A percentile compares a stretch with the other conserved stretches of the same genome.
Conservation (phyloP, 2,329 filamentous ascomycete genomes). For the Monilinia fructicola region DNA sequence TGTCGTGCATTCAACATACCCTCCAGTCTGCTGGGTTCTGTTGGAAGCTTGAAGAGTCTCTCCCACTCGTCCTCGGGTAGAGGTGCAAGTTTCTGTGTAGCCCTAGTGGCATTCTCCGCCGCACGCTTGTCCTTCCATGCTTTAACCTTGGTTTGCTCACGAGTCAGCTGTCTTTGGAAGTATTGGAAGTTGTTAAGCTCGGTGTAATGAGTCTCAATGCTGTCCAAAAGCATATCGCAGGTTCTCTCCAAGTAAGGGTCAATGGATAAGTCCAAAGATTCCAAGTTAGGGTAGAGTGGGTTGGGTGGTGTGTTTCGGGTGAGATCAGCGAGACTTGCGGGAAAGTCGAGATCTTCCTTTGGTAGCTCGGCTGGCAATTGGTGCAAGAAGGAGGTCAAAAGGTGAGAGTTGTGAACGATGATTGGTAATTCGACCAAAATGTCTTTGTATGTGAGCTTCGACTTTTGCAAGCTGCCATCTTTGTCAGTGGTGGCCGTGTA, state of each 20-base stretch:
- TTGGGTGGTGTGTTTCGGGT: constrained; percentile 60
- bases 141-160: constrained; percentile 94
- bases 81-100: constrained; percentile 80
- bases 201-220: constrained; percentile 96
- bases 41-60: constrained; percentile 94
- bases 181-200: constrained; percentile 99
- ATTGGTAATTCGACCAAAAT: constrained; percentile 90
- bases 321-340: constrained; percentile 76
- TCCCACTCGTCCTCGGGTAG: constrained; percentile 98
- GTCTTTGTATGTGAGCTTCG: constrained; percentile 88
- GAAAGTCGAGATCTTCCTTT: constrained; percentile 68
- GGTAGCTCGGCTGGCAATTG: constrained; percentile 73
- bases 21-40: constrained; percentile 76
- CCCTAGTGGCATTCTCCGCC: constrained; percentile 84
- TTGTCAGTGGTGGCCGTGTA: constrained; percentile 24
- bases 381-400: constrained; percentile 92
- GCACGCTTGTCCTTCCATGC: constrained; percentile 97
- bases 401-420: constrained; percentile 92
- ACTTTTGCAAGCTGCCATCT: constrained; percentile 77
- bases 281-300: constrained; percentile 83
- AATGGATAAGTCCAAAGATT: constrained; percentile 83
- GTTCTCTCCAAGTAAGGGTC: constrained; percentile 99
- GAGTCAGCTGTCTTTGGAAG: constrained; percentile 89
- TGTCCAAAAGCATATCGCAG: constrained; percentile 91
- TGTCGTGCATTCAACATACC: constrained; percentile 69